Evolutionary conservation across 148 eudicot species (phyloP).

Genomic region (Fagopyrum esculentum): DNA sequence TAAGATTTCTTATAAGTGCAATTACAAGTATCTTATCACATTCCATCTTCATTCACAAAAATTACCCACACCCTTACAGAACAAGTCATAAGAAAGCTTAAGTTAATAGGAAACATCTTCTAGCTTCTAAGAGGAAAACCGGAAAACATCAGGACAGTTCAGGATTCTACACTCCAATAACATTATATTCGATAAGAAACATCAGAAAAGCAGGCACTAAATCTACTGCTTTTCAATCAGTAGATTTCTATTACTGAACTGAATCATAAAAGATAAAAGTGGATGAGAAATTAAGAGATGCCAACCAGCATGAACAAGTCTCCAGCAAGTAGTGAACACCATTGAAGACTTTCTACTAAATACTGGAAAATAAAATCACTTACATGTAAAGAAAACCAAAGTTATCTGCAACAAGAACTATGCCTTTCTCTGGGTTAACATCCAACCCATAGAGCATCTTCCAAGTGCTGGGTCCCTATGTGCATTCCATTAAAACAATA

Average conservation of each 20-base stretch:
- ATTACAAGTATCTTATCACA: background rate
- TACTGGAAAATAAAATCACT: conserved; percentile 14
- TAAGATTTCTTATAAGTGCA: background rate
- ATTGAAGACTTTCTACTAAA: background rate
- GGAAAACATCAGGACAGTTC: background rate
- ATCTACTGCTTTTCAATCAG: background rate
- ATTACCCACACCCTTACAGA: background rate
- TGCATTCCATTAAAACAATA: conserved; percentile 10
- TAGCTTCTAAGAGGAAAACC: no score
- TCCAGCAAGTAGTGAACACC: background rate
- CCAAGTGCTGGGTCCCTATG: conserved; percentile 86
- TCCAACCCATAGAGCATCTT: conserved; percentile 96
- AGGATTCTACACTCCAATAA: background rate
- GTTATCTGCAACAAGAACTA: conserved; percentile 83
- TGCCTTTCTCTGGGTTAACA: conserved; percentile 65
- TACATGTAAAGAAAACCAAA: conserved; percentile 72
- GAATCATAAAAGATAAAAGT: background rate
- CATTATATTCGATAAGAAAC: background rate
- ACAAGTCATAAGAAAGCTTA: background rate
- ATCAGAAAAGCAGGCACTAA: background rate
- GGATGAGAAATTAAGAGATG: background rate
- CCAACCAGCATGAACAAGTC: background rate
- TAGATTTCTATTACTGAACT: background rate
- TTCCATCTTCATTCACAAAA: background rate
- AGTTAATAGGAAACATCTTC: no score